These are phyloP conservation scores for Gleditsia sinensis DNA, from an alignment of 306 rosid genomes.

Conservation along the genomic window DNA sequence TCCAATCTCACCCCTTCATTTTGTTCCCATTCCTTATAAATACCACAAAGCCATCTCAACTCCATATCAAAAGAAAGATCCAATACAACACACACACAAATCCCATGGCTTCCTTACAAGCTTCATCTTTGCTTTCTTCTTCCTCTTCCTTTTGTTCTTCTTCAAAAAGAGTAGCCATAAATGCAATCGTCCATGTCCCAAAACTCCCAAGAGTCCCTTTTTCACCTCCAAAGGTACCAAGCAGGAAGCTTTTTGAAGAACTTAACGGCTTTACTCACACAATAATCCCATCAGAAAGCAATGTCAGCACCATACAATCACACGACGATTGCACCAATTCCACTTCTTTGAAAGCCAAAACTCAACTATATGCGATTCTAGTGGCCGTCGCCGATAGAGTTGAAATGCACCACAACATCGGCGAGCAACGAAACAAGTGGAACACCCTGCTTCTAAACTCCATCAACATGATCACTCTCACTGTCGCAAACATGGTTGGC, in stretches of 20 bases:
- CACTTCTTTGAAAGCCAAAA: no score
- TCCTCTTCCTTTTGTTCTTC: no score
- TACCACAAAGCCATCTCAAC: not conserved
- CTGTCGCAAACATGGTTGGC: constrained; percentile 67
- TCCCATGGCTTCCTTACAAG: constrained; percentile 56
- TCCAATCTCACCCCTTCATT: constrained; percentile 50
- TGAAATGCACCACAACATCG: constrained; percentile 75
- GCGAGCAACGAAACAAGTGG: constrained; percentile 76
- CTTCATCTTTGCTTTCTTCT: constrained; percentile 43
- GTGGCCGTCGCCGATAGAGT: constrained; percentile 70
- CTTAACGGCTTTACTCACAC: constrained; percentile 44
- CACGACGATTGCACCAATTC: constrained; percentile 1
- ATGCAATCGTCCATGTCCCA: constrained; percentile 58
- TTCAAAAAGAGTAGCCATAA: constrained; percentile 7
- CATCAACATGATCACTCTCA: constrained; percentile 78
- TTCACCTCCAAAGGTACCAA: constrained; percentile 32
- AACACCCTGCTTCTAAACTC: constrained; percentile 72
- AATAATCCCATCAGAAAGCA: not conserved
- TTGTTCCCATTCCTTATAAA: no score
- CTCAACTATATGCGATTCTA: constrained; percentile 65
- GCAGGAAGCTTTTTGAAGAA: constrained; percentile 44
- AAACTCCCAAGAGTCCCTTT: constrained; percentile 39
- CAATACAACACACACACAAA: not conserved
- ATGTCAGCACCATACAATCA: not conserved
- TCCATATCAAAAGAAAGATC: constrained; percentile 3